phyloP scores from a whole-genome alignment of 2,329 filamentous ascomycete species.

The Kalmusia sp. region DNA sequence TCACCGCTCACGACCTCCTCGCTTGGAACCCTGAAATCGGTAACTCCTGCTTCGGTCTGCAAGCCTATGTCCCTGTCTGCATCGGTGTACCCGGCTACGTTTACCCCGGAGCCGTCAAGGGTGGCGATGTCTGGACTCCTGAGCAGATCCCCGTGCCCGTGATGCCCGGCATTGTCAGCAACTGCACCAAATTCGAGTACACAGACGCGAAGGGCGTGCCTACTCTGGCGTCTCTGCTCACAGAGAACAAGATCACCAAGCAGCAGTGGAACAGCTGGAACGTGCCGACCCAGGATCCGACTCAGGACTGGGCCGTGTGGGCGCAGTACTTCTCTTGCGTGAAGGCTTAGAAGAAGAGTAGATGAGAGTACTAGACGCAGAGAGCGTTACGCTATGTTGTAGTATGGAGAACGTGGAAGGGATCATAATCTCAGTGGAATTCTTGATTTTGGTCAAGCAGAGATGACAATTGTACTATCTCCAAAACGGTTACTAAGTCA shows the following conservation, averaged over 20 bases:
- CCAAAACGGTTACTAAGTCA: too few species aligned
- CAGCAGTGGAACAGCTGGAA: conserved; percentile 30
- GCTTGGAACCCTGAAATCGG: conserved; percentile 44
- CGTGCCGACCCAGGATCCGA: conserved; percentile 16
- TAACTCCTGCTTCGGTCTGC: conserved; percentile 36
- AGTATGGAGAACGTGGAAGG: too few species aligned
- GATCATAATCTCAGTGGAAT: too few species aligned
- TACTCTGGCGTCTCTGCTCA: conserved; percentile 11
- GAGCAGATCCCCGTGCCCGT: conserved; percentile 35
- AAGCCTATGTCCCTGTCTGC: conserved; percentile 43
- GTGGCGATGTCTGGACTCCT: conserved; percentile 24
- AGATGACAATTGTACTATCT: too few species aligned
- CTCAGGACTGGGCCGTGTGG: conserved; percentile 19
- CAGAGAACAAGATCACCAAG: conserved; percentile 18
- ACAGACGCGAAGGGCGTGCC: conserved; percentile 20
- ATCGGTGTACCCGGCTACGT: conserved; percentile 32
- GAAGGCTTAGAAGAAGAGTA: conserved; percentile 2
- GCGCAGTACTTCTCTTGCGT: conserved; percentile 27
- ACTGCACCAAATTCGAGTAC: conserved; percentile 38
- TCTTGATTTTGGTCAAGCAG: too few species aligned
- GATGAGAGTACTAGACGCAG: not conserved
- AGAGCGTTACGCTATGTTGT: too few species aligned
- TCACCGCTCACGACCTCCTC: conserved; percentile 43
- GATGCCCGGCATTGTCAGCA: conserved; percentile 34
- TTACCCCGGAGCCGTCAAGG: conserved; percentile 27